phyloP scores from a whole-genome alignment of 345 rosid species.

The Carallia pectinifolia region DNA sequence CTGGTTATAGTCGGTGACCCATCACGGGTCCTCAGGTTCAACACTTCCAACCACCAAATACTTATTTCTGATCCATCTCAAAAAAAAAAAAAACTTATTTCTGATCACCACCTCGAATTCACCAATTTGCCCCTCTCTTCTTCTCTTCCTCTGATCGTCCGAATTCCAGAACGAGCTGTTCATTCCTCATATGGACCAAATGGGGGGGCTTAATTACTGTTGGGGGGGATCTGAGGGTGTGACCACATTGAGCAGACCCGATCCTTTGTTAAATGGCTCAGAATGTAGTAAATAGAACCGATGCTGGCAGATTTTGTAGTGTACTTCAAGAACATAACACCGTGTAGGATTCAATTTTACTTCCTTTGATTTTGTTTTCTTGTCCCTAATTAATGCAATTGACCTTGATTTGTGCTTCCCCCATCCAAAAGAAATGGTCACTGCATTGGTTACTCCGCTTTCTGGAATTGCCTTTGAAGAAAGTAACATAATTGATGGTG shows the following conservation, averaged over 20 bases:
- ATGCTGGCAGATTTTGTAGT: neutral
- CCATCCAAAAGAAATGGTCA: no score
- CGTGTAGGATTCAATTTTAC: no score
- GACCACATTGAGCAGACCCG: neutral
- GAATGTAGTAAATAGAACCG: neutral
- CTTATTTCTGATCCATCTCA: rapidly evolving
- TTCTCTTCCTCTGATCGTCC: neutral
- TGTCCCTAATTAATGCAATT: neutral
- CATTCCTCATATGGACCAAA: neutral
- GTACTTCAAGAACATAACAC: neutral
- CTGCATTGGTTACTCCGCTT: no score
- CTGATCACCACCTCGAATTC: neutral
- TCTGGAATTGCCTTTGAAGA: no score
- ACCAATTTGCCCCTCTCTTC: slow-evolving; percentile 20
- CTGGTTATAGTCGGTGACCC: slow-evolving; percentile 37
- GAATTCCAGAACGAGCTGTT: neutral
- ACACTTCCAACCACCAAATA: slow-evolving; percentile 18
- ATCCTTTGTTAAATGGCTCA: neutral
- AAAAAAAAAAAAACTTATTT: slow-evolving; percentile 13
- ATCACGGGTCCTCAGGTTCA: slow-evolving; percentile 52
- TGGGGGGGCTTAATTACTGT: neutral
- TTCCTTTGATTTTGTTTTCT: neutral
- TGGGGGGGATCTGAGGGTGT: neutral
- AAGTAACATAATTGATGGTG: no score
- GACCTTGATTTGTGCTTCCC: no score